These are phyloP conservation scores for Gaillardinia entomophila DNA, from an alignment of 805 yeast species.

Conservation along the genomic window DNA sequence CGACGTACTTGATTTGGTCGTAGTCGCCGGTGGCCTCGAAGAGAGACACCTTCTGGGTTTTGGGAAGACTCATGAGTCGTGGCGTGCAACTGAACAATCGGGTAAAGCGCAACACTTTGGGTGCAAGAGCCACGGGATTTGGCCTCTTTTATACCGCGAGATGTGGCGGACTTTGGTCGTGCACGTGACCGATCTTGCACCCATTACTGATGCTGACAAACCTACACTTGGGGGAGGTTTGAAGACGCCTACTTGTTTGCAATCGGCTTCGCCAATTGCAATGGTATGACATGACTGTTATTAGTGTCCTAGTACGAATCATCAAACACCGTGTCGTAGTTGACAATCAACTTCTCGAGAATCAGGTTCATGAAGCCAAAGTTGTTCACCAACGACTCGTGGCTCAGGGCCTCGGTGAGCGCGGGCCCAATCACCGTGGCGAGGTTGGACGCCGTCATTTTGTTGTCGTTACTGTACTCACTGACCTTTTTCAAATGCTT, in stretches of 20 bases:
- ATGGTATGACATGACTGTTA: too few relatives aligned
- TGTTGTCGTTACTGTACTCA: conserved; percentile 60
- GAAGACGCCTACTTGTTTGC: too few relatives aligned
- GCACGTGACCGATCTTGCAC: too few relatives aligned
- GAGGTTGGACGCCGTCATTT: conserved; percentile 84
- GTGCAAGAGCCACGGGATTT: too few relatives aligned
- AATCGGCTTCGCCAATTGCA: too few relatives aligned
- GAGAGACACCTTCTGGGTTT: conserved; percentile 49
- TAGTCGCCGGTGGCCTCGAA: conserved; percentile 52
- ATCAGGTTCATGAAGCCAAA: conserved; percentile 53
- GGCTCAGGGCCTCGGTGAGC: conserved; percentile 48
- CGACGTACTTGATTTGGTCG: conserved; percentile 56
- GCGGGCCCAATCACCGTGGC: conserved; percentile 83
- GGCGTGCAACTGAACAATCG: neutral
- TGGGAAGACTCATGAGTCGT: conserved; percentile 37
- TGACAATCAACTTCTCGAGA: conserved; percentile 44
- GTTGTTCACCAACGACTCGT: conserved; percentile 40
- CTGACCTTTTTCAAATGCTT: conserved; percentile 68
- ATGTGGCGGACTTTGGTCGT: too few relatives aligned
- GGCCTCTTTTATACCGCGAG: too few relatives aligned
- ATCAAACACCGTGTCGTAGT: conserved; percentile 36
- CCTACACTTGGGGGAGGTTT: too few relatives aligned
- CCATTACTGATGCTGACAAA: too few relatives aligned
- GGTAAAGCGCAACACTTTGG: too few relatives aligned
- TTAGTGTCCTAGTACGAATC: conserved; percentile 2